These are phyloP conservation scores for Zoysia pacifica DNA, from an alignment of 176 grass and related monocot genomes.

Conservation along the genomic window DNA sequence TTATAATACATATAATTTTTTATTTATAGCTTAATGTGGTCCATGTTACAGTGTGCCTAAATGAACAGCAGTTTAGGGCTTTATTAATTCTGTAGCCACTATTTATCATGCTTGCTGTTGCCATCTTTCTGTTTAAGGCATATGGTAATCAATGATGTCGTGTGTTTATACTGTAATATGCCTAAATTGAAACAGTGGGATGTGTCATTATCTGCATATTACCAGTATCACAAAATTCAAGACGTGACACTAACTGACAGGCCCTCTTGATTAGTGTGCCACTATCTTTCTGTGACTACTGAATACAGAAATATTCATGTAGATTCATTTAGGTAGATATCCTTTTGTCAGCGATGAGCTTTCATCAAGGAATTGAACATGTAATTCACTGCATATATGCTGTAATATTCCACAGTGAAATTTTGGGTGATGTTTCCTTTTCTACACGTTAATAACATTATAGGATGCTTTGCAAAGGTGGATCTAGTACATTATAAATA, in stretches of 20 bases:
- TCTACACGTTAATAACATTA: conserved; percentile 7
- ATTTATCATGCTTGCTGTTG: conserved; percentile 1
- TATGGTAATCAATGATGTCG: background rate
- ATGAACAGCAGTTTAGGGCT: background rate
- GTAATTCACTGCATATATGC: background rate
- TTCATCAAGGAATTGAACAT: background rate
- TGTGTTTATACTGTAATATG: background rate
- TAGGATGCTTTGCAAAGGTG: background rate
- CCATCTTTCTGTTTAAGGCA: background rate
- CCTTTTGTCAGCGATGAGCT: background rate
- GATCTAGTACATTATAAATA: background rate
- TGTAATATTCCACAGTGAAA: background rate
- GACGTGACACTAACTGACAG: background rate
- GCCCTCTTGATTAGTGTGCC: background rate
- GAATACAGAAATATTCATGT: background rate
- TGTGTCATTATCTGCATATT: conserved; percentile 14
- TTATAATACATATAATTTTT: background rate
- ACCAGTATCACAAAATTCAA: conserved; percentile 1
- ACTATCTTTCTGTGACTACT: background rate
- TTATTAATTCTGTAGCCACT: background rate
- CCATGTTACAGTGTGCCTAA: background rate
- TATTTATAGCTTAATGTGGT: background rate
- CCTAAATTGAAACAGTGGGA: background rate
- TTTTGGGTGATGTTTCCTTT: background rate
- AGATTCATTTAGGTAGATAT: too few species aligned